Base-by-base conservation (phyloP, 2,329 filamentous ascomycete species). In the Cladophialophora psammophila region DNA sequence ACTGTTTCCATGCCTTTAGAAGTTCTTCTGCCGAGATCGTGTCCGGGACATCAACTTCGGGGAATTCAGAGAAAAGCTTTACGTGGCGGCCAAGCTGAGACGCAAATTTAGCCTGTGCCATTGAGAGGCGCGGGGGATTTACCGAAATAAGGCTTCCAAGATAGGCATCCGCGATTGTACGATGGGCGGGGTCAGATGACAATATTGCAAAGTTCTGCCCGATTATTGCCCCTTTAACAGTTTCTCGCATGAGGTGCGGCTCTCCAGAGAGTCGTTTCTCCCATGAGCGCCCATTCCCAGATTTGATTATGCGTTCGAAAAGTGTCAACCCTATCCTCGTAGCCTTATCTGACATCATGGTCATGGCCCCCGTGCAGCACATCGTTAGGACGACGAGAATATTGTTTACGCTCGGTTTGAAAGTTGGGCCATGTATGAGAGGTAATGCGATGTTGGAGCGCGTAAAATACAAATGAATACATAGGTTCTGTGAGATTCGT, bases 391-490 rank as follows among this genome's bases (percentile, higher is more conserved):
- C 71, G 0, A 78, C 55, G 7, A 77, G 61, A 12, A 75, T 74
- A 32, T 70, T 65, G 12, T 32, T 58, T 10, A 36, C 15, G 12
- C 42, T 60, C 10, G 68, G 68, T 26, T 59, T 34, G 42, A 70
- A 70, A 13, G 68, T 70, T 26, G 68, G 62, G 12, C 36, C 53
- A 55, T 70, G 68, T 15, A 70, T 38, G 3, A 70, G 8, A 45
- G 68, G 68, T 40, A 70, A 32, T 4, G 60, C 52, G 38, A 61
- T 34, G 38, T 68, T 64, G 52, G 66, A 70, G 5, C 68, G 54
- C 6, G 60, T 61, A 74, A 89, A 89, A 76, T 85, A 89, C 1
- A 88, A 57, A 42, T 71, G 72, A 7, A 74, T 68, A 48, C 71
- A 74, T 10, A 74, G 62, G 55, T 73, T 72, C 72, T 53, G 34